phyloP scores from a whole-genome alignment of 495 filamentous ascomycete species.

The Lasiosphaeria miniovina region DNA sequence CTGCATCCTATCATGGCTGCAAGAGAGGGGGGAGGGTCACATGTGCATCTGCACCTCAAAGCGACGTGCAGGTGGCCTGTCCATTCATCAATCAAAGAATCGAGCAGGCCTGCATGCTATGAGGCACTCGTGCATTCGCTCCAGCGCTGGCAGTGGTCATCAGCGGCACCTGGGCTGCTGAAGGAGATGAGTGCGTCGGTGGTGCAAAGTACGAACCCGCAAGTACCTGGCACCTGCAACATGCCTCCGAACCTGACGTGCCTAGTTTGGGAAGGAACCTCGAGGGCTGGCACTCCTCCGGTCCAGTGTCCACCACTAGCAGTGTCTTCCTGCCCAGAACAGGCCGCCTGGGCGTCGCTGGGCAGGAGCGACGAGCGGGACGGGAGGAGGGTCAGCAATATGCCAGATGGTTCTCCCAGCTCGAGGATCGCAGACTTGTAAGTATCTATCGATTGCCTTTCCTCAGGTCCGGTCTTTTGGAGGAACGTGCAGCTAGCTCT shows the following conservation, averaged over 20 bases:
- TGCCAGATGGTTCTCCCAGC: too few species aligned
- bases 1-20: constrained; percentile 29
- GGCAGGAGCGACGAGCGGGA: not conserved
- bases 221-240: too few species aligned
- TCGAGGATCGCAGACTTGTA: too few species aligned
- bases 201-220: not conserved
- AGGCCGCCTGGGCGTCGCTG: not conserved
- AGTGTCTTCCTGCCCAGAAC: too few species aligned
- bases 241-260: too few species aligned
- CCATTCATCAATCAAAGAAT: constrained; percentile 27
- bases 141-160: constrained; percentile 10
- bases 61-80: constrained; percentile 26
- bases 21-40: constrained; percentile 30
- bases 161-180: constrained; percentile 5
- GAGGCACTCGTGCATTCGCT: constrained; percentile 23
- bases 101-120: constrained; percentile 24
- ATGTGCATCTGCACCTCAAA: constrained; percentile 36
- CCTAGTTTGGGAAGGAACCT: too few species aligned
- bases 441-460: not conserved
- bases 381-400: too few species aligned
- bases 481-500: not conserved
- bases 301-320: too few species aligned
- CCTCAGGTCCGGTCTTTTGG: not conserved
- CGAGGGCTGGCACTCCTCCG: too few species aligned
- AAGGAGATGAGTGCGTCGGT: not conserved